These are phyloP conservation scores for Fusarium decemcellulare DNA, from an alignment of 2,329 filamentous ascomycete genomes.

Conservation along the genomic window DNA sequence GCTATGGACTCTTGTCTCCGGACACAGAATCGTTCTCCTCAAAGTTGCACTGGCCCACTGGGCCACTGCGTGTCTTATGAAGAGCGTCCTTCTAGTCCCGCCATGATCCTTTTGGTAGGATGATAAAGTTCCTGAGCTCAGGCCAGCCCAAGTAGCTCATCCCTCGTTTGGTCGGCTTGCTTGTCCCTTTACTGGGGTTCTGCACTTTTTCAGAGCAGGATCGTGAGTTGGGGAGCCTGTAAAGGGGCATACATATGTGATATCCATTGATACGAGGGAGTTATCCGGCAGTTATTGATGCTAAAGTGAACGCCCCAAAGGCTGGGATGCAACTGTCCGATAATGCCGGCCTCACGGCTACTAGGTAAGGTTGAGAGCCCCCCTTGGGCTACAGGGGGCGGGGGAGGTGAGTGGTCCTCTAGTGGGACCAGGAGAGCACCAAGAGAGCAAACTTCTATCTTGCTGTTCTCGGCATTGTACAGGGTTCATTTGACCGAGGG, in stretches of 20 bases:
- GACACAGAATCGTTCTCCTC: not conserved
- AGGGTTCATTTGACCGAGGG: too few species aligned
- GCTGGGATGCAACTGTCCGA: conserved; percentile 8
- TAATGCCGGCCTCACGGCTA: not conserved
- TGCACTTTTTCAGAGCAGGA: not conserved
- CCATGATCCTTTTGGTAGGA: not conserved
- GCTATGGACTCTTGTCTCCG: conserved; percentile 8
- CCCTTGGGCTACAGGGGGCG: not conserved
- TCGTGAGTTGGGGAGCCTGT: not conserved
- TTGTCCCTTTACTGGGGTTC: not conserved
- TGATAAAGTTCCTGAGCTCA: conserved; percentile 3
- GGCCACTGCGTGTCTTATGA: not conserved
- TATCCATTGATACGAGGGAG: not conserved
- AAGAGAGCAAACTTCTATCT: not conserved
- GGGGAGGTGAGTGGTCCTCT: not conserved
- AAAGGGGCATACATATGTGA: not conserved
- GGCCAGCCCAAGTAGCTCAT: not conserved
- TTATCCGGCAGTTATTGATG: conserved; percentile 5
- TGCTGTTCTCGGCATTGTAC: too few species aligned
- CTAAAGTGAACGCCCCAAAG: not conserved
- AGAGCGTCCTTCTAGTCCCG: not conserved
- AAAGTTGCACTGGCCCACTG: not conserved
- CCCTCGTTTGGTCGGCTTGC: not conserved
- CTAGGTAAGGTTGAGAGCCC: conserved; percentile 2
- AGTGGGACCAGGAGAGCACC: not conserved